Base-by-base conservation (phyloP, 2,329 filamentous ascomycete genomes). In the Plenodomus lindquistii region DNA sequence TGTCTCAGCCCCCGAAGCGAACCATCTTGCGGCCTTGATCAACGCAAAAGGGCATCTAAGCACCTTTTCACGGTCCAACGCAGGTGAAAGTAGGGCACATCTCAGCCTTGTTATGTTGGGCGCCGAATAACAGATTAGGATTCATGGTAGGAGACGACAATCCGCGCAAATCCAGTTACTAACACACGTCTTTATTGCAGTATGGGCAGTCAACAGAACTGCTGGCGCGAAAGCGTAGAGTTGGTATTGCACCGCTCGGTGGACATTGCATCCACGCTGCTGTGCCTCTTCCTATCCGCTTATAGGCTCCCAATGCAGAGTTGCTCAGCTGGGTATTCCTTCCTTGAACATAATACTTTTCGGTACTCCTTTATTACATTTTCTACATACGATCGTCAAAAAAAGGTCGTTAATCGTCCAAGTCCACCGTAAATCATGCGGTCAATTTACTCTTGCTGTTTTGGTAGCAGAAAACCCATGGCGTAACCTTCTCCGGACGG, bases 381-480 rank as follows among this genome's bases (percentile, higher is more conserved):
- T n/a, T n/a, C n/a, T n/a, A n/a, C n/a, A n/a, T n/a, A n/a, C n/a
- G n/a, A 16, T 31, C 44, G 27, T 40, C n/a, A 19, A 40, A 15
- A 9, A 20, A 37, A 24, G 17, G 20, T 36, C 34, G 41, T 6
- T 29, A 39, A n/a, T n/a, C n/a, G n/a, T n/a, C n/a, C n/a, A n/a
- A n/a, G n/a, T n/a, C n/a, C n/a, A n/a, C n/a, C n/a, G n/a, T n/a
- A n/a, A 7, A 15, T 31, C 27, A 31, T 31, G 16, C 38, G 31
- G 3, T 15, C n/a, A 19, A 29, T 13, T 24, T 46, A 50, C 17
- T 46, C 42, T 2, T 46, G 37, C 24, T 48, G 44, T 44, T 66
- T 66, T 27, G 66, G 66, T 46, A 68, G 54, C 50, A 63, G 19
- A 34, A 69, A 71, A 0, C 66, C 66, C 58, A 67, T 59, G 8